Conservation (phyloP, 768 basidiomycete genomes). For the Trametes cinnabarina region DNA sequence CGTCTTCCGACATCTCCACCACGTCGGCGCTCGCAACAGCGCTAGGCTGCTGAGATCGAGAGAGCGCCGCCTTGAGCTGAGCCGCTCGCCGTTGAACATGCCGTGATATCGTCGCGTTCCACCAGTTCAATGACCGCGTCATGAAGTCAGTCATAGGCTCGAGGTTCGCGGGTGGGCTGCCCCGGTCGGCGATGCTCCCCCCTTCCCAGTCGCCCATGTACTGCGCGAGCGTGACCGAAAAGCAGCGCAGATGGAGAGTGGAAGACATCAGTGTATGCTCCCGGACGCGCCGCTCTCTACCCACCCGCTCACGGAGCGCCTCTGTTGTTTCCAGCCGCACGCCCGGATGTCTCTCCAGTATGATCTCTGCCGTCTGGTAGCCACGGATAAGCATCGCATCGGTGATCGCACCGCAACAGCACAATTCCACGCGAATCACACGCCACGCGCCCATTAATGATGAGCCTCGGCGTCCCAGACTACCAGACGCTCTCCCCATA, state of each 20-base stretch:
- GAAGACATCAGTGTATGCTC: background rate
- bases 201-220: slow-evolving; percentile 65
- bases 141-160: slow-evolving; percentile 44
- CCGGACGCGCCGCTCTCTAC: slow-evolving; percentile 16
- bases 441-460: background rate
- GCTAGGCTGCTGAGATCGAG: too few relatives aligned
- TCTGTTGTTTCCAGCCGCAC: slow-evolving; percentile 42
- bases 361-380: slow-evolving; percentile 73
- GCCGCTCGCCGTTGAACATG: slow-evolving; percentile 20
- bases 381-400: too few relatives aligned
- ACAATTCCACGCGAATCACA: too few relatives aligned
- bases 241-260: background rate
- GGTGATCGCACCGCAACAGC: too few relatives aligned
- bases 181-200: slow-evolving; percentile 19
- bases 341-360: slow-evolving; percentile 52
- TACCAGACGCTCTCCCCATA: background rate
- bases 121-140: slow-evolving; percentile 59
- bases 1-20: background rate
- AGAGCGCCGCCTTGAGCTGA: background rate
- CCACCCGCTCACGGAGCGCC: slow-evolving; percentile 66
- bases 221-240: slow-evolving; percentile 32
- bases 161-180: slow-evolving; percentile 18
- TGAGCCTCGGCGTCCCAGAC: too few relatives aligned
- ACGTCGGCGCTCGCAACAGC: background rate
- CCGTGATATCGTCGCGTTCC: slow-evolving; percentile 46